Evolutionary conservation across 352 stramenopile species (phyloP).

Genomic region (Globisporangium yorkense): DNA sequence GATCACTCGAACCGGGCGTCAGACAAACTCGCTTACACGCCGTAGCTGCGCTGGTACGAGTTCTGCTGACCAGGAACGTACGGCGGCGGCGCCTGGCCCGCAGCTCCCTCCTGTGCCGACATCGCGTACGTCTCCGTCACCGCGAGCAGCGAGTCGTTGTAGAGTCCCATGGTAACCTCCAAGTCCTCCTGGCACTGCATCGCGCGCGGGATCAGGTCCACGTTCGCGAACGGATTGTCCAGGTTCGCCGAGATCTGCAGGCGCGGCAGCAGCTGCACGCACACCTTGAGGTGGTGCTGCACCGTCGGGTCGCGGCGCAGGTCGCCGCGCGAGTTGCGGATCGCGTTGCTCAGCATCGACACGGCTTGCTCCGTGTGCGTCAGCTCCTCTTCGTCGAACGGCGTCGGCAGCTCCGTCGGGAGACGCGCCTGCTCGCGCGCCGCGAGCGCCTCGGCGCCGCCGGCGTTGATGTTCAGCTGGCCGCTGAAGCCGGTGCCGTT

Average conservation of each 20-base stretch:
- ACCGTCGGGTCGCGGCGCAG: conserved; percentile 73
- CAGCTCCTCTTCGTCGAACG: conserved; percentile 82
- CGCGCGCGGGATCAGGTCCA: conserved; percentile 80
- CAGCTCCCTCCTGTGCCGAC: conserved; percentile 54
- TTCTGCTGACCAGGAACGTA: conserved; percentile 88
- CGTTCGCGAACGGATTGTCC: conserved; percentile 86
- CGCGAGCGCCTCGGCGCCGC: conserved; percentile 70
- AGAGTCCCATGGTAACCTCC: conserved; percentile 82
- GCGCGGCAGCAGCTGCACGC: conserved; percentile 76
- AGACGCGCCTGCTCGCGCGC: conserved; percentile 73
- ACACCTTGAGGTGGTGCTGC: conserved; percentile 85
- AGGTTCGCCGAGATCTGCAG: conserved; percentile 87
- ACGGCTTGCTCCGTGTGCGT: conserved; percentile 81
- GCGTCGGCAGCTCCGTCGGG: conserved; percentile 77
- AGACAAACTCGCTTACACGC: conserved; percentile 40
- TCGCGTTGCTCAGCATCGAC: conserved; percentile 63
- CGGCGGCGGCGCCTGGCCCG: conserved; percentile 58
- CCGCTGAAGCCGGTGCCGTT: conserved; percentile 19
- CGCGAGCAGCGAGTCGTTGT: conserved; percentile 86
- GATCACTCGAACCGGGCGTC: neutral
- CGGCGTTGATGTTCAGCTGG: conserved; percentile 54
- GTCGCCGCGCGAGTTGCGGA: conserved; percentile 76
- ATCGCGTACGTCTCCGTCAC: conserved; percentile 84
- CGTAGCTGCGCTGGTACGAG: conserved; percentile 86
- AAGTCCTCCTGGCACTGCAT: conserved; percentile 88